Evolutionary conservation across 2,329 filamentous ascomycete species (phyloP), one percentile per base, ranked within the genome.

Genomic region (Trichoderma brevicompactum): DNA sequence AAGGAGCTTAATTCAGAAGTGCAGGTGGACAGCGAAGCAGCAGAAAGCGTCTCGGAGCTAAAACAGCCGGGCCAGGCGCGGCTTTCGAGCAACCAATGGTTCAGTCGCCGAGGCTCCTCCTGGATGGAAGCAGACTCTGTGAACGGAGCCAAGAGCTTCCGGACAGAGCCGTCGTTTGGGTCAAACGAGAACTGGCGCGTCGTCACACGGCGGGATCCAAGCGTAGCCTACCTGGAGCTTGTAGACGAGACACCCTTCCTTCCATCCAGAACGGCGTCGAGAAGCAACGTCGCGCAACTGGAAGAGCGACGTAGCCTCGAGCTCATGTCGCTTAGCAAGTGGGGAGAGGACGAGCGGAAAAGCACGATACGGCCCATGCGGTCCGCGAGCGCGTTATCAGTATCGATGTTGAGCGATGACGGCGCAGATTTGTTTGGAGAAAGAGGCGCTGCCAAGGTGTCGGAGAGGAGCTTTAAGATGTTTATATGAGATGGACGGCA

Each of bases 141-240:
- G 3, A 68, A 63, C 15, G 66, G 66, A 8, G 67, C 66, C 55
- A 70, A 68, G 61, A 74, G 71, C 46, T 46, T 74, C 53, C 64
- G 65, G 5, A 74, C 70, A 5, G 74, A 76, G 4, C 63, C 72
- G 0, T 79, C 77, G 0, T 78, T 79, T 66, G 74, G 71, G 7
- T 77, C 77, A 2, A 64, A 70, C 3, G 77, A 79, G 67, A 79
- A 79, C 62, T 79, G 77, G 77, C 71, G 74, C 19, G 66, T 75
- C 7, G 70, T 76, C n/a, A 67, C 67, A 19, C 68, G 65, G 19
- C 73, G 71, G 32, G 73, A 73, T 6, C 71, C 73, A 9, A 76
- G 72, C 28, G 69, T 73, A 9, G 73, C 74, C 6, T 78, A 79
- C 67, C 72, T 73, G 43, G 74, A 76, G 15, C 70, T 78, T 4